Evolutionary conservation across 2,329 filamentous ascomycete species (phyloP), one percentile per base, ranked within the genome.

Genomic region (Fusarium siculi): DNA sequence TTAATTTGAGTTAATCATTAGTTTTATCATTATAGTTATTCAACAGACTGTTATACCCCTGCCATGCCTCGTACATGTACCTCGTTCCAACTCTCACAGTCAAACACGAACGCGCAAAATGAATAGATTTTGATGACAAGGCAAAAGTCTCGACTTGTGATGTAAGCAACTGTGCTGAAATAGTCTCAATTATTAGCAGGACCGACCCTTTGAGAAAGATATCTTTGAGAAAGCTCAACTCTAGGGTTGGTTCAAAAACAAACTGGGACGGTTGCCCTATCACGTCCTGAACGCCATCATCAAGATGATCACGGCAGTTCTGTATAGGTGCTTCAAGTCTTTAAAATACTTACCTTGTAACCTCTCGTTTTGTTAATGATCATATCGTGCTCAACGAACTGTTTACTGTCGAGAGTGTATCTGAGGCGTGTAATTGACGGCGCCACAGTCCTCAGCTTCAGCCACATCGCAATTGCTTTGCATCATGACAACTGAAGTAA

Each of bases 391-490:
- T 56, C 4, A 10, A 34, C n/a, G 40, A n/a, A 47, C 25, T 36
- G 19, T 1, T 21, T 12, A 25, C 8, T 19, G 14, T 21, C 9
- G 8, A 30, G 21, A 15, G 9, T 18, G 8, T 14, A 23, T 15
- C 12, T n/a, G 21, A 68, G 73, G 71, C 73, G 72, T 16, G 43
- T 40, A 8, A 1, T 0, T 5, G 3, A 1, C n/a, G 39, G 42
- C 52, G 64, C 71, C 70, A 74, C 73, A 68, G 9, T 32, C 12
- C 25, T 11, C 43, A 56, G 58, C 47, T 57, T n/a, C 68, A 67
- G 73, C 72, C 69, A 73, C 59, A 43, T 68, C 68, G 66, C 44
- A 71, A 63, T 25, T 46, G 58, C 30, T 47, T 52, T 55, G 23
- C 19, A 54, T 54, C 50, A 54, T 54, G 50, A 54, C 36, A 54